Base-by-base conservation (phyloP, 495 filamentous ascomycete species). In the Talaromyces wortmannii region DNA sequence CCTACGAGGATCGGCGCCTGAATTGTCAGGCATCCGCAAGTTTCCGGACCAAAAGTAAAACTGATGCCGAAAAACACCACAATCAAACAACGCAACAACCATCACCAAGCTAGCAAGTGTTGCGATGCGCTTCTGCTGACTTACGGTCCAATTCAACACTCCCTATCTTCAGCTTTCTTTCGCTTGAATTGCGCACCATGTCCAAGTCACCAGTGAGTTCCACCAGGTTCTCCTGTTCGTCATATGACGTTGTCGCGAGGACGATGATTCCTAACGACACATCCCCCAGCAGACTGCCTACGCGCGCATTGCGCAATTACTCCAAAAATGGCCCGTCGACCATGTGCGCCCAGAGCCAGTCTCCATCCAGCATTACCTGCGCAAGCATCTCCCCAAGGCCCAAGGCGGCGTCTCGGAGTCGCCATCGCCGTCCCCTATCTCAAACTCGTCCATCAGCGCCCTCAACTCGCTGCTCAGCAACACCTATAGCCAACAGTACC, bases 251-350 rank as follows among this genome's bases (percentile, higher is more conserved):
- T 47, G 6, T 57, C 51, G 56, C 45, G 40, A 32, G 31, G 6
- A 13, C 30, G 15, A 15, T n/a, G 46, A 55, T 13, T 32, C 11
- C 16, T 32, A 31, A 50, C 48, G 31, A 23, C 53, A 76, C 66
- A 63, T 75, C 57, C 69, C 59, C 63, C 61, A 74, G 66, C 61
- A 77, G 69, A 66, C 82, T 76, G 64, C 83, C 83, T 75, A 74
- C 83, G 54, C 83, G 79, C 70, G 84, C 57, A 59, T 77, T 42
- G 56, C 67, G 7, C 66, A 74, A 49, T 59, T 87, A 56, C 73
- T 95, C 52, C 73, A 78, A 59, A 83, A 81, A 61, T 96, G 91
- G 91, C 91, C 91, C 48, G 75, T 77, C 57, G 89, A 95, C 65
- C 63, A 69, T 44, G 81, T 96, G 52, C 89, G 91, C 2, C 91